Evolutionary conservation across 1,139 yeast genomes (phyloP).

Genomic region (Blastobotrys arbuscula): DNA sequence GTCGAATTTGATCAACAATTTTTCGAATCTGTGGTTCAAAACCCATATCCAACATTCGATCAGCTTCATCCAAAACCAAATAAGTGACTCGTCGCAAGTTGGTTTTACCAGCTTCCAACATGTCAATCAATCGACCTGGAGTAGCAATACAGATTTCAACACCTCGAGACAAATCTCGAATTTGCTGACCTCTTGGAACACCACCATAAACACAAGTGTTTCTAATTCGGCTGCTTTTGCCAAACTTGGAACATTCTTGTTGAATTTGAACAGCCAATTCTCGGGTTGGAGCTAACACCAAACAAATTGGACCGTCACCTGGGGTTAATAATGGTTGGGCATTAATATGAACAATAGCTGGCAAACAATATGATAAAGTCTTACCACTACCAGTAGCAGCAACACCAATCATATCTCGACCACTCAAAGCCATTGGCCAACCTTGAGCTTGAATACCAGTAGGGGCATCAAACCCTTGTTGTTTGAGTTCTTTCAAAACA

Average conservation of each 20-base stretch:
- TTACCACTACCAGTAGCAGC: conserved; percentile 98
- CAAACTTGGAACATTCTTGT: conserved; percentile 51
- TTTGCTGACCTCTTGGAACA: conserved; percentile 59
- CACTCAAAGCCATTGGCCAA: conserved; percentile 99
- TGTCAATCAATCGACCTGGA: conserved; percentile 95
- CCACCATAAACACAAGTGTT: conserved; percentile 58
- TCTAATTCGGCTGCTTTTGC: conserved; percentile 61
- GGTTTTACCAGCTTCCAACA: conserved; percentile 40
- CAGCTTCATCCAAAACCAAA: conserved; percentile 92
- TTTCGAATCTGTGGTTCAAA: conserved; percentile 95
- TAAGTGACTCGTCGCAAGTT: conserved; percentile 59
- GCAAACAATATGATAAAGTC: conserved; percentile 83
- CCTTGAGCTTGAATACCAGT: conserved; percentile 98
- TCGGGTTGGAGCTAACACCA: conserved; percentile 83
- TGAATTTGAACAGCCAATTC: conserved; percentile 82
- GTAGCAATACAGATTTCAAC: conserved; percentile 84
- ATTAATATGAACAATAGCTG: conserved; percentile 69
- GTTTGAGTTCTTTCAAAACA: conserved; percentile 81
- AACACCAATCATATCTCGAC: conserved; percentile 74
- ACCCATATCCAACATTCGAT: conserved; percentile 86
- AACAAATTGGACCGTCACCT: conserved; percentile 96
- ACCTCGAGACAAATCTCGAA: conserved; percentile 37
- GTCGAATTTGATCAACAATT: conserved; percentile 91
- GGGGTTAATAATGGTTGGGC: conserved; percentile 88
- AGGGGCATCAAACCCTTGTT: conserved; percentile 90